Evolutionary conservation across 2,329 filamentous ascomycete genomes (phyloP).

Genomic region (Aotearoamyces nothofagi): DNA sequence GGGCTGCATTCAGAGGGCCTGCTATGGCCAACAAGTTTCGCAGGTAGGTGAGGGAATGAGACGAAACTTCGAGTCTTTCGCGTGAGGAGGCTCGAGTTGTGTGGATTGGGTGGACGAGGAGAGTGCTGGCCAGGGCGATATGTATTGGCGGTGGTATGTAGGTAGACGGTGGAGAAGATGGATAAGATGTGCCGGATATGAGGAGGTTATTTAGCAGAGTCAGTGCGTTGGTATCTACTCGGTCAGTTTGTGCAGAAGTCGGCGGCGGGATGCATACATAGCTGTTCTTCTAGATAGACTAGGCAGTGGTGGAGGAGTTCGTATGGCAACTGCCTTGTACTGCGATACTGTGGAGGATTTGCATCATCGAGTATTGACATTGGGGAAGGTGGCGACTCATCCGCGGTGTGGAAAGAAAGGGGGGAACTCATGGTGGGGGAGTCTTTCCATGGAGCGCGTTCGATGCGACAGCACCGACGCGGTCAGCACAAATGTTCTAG

Average conservation of each 20-base stretch:
- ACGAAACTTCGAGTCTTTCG: slow-evolving; percentile 46
- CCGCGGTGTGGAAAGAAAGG: background rate
- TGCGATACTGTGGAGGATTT: slow-evolving; percentile 29
- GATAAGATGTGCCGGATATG: slow-evolving; percentile 29
- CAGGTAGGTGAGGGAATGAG: slow-evolving; percentile 55
- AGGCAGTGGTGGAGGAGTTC: slow-evolving; percentile 51
- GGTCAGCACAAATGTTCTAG: too few relatives aligned
- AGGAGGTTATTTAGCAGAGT: slow-evolving; percentile 49
- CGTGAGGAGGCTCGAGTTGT: slow-evolving; percentile 55
- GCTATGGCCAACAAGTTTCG: slow-evolving; percentile 47
- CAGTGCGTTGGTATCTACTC: slow-evolving; percentile 38
- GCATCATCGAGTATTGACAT: background rate
- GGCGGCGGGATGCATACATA: slow-evolving; percentile 35
- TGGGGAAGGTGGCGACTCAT: background rate
- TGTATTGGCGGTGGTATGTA: slow-evolving; percentile 57
- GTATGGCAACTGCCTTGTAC: slow-evolving; percentile 39
- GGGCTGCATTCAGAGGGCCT: slow-evolving; percentile 53
- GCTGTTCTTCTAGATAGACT: slow-evolving; percentile 61
- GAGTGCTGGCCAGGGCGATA: slow-evolving; percentile 61
- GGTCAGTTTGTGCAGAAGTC: too few relatives aligned
- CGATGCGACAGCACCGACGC: too few relatives aligned
- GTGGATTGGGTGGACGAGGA: slow-evolving; percentile 67
- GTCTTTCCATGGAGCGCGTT: too few relatives aligned
- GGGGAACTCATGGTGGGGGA: too few relatives aligned
- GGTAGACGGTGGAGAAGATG: slow-evolving; percentile 26